Percentiles rank a stretch among this genome's conserved stretches.
Conservation (phyloP, 352 stramenopile genomes). For the Peronosclerospora sorghi region DNA sequence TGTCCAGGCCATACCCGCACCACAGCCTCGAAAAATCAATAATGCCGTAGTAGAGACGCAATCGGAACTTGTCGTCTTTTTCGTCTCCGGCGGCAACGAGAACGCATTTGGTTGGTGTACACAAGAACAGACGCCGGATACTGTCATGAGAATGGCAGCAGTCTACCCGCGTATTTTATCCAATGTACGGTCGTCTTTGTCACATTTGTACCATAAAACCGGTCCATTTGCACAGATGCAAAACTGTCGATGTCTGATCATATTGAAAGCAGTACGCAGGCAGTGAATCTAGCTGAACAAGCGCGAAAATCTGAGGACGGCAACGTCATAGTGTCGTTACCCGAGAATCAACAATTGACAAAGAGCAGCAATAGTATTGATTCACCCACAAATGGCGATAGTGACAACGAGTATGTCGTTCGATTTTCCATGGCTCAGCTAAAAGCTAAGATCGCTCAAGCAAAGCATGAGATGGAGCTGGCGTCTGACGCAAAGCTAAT, state of each 20-base stretch:
- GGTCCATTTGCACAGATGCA: constrained; percentile 1
- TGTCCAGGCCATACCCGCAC: constrained; percentile 61
- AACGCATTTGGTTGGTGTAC: constrained; percentile 6
- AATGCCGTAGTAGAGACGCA: constrained; percentile 55
- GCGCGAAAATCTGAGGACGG: not conserved
- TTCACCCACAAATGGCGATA: not conserved
- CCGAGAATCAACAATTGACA: not conserved
- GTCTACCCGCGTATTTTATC: constrained; percentile 2
- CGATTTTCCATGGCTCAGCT: constrained; percentile 40
- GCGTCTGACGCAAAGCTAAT: constrained; percentile 36
- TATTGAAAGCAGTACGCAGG: constrained; percentile 1
- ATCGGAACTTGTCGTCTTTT: constrained; percentile 36
- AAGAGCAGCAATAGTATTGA: not conserved
- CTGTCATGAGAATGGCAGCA: constrained; percentile 16
- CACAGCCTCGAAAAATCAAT: constrained; percentile 48
- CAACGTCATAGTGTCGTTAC: not conserved
- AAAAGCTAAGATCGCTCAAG: constrained; percentile 37
- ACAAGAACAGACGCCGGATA: constrained; percentile 3
- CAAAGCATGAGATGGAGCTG: constrained; percentile 42
- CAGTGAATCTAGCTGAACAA: not conserved
- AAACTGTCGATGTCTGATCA: constrained; percentile 1
- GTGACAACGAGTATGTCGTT: constrained; percentile 14
- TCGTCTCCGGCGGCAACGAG: constrained; percentile 3
- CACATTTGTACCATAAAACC: not conserved
- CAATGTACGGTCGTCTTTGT: constrained; percentile 1